These are phyloP conservation scores for Colletotrichum spinosum DNA, from an alignment of 2,329 filamentous ascomycete genomes.

Conservation along the genomic window DNA sequence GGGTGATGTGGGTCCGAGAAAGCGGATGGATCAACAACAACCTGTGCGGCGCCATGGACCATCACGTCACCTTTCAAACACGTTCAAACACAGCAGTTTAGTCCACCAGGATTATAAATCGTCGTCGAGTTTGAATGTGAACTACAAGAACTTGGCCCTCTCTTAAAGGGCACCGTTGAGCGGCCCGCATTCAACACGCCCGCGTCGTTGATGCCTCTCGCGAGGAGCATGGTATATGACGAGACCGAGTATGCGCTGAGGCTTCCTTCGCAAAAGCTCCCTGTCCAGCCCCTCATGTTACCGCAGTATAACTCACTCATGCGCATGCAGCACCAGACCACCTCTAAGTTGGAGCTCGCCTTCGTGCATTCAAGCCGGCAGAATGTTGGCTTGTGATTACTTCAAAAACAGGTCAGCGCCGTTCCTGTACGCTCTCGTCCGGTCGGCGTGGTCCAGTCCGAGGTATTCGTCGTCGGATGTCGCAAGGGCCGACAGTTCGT, in stretches of 20 bases:
- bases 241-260: constrained; percentile 17
- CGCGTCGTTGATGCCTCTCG: constrained; percentile 28
- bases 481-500: constrained; percentile 66
- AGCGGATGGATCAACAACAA: too few species aligned
- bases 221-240: constrained; percentile 9
- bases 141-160: constrained; percentile 31
- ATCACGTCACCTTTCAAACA: not conserved
- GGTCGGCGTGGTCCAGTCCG: constrained; percentile 75
- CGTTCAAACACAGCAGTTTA: not conserved
- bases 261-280: constrained; percentile 1
- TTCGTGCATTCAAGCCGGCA: constrained; percentile 18
- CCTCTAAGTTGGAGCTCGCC: constrained; percentile 14
- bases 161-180: constrained; percentile 8
- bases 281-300: constrained; percentile 3
- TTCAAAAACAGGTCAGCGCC: constrained; percentile 72
- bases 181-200: constrained; percentile 22
- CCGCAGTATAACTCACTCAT: constrained; percentile 11
- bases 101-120: not conserved
- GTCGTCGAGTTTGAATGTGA: constrained; percentile 7
- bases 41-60: too few species aligned
- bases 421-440: constrained; percentile 68
- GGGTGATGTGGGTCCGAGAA: too few species aligned
- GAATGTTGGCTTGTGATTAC: constrained; percentile 41
- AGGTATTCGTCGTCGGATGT: constrained; percentile 70
- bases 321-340: constrained; percentile 18